phyloP scores from a whole-genome alignment of 2,329 filamentous ascomycete genomes.

The Phyllachora maydis region DNA sequence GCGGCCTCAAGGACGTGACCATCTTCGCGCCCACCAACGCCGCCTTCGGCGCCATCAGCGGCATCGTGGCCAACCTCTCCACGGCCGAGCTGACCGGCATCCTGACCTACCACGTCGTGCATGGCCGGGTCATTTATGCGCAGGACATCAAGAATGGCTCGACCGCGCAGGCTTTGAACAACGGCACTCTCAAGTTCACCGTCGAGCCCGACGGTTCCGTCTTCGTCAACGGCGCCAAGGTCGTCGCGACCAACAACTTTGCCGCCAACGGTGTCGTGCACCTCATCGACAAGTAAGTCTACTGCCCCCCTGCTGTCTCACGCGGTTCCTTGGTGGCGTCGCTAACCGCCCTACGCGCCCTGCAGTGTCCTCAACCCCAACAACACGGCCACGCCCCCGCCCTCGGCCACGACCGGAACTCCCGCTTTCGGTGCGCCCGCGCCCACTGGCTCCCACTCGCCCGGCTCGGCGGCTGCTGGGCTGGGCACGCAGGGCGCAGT shows the following conservation, averaged over 20 bases:
- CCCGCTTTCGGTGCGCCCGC: too few species aligned
- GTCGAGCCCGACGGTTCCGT: constrained; percentile 16
- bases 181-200: constrained; percentile 22
- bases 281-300: constrained; percentile 34
- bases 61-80: constrained; percentile 20
- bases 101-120: constrained; percentile 43
- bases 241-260: constrained; percentile 25
- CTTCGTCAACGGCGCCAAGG: constrained; percentile 27
- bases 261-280: constrained; percentile 35
- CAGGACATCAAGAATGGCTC: constrained; percentile 11
- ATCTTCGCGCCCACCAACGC: constrained; percentile 42
- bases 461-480: too few species aligned
- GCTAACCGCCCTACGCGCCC: too few species aligned
- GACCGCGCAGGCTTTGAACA: constrained; percentile 17
- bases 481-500: too few species aligned
- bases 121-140: constrained; percentile 31
- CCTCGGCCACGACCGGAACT: too few species aligned
- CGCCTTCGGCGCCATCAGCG: constrained; percentile 34
- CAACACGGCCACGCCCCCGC: too few species aligned
- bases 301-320: too few species aligned
- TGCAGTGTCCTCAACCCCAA: too few species aligned
- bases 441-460: too few species aligned
- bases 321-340: too few species aligned
- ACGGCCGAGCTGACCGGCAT: constrained; percentile 25
- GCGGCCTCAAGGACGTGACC: constrained; percentile 26